Conservation (phyloP, 441 rosid genomes). For the Euphorbia celastroides region DNA sequence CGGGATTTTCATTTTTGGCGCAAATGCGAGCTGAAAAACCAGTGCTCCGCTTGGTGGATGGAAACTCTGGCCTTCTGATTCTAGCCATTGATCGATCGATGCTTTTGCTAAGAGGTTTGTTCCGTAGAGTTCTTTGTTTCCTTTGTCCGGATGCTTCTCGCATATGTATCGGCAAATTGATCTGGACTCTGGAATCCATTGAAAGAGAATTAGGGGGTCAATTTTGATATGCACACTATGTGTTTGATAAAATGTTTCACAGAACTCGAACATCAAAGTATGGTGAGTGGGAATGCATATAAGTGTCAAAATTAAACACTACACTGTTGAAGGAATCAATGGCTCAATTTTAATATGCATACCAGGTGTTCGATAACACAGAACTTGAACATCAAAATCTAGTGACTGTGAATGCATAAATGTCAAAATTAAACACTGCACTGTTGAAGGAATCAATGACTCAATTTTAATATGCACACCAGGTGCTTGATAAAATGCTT, state of each 20-base stretch:
- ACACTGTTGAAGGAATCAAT: neutral
- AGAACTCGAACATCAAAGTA: too few species aligned
- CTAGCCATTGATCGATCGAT: conserved; percentile 69
- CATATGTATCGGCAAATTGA: conserved; percentile 58
- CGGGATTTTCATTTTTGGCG: conserved; percentile 48
- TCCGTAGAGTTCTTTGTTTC: conserved; percentile 46
- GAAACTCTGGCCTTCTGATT: conserved; percentile 61
- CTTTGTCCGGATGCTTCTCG: conserved; percentile 44
- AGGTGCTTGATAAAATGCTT: neutral
- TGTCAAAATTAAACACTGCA: neutral
- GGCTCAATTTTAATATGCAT: too few species aligned
- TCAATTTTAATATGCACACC: neutral
- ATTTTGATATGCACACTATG: neutral
- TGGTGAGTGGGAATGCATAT: too few species aligned
- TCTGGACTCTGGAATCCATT: conserved; percentile 38
- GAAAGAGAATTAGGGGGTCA: neutral
- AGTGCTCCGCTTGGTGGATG: conserved; percentile 47
- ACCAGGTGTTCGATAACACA: too few species aligned
- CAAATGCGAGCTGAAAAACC: conserved; percentile 55
- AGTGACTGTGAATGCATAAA: too few species aligned
- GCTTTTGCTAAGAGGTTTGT: conserved; percentile 53
- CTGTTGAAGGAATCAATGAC: neutral
- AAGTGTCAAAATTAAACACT: neutral
- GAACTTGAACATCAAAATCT: too few species aligned
- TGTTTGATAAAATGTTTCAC: neutral